Percentiles rank a stretch among this genome's conserved stretches.
These are phyloP conservation scores for Lanmaoa pseudosensibilis DNA, from an alignment of 768 basidiomycete genomes.

Conservation along the genomic window DNA sequence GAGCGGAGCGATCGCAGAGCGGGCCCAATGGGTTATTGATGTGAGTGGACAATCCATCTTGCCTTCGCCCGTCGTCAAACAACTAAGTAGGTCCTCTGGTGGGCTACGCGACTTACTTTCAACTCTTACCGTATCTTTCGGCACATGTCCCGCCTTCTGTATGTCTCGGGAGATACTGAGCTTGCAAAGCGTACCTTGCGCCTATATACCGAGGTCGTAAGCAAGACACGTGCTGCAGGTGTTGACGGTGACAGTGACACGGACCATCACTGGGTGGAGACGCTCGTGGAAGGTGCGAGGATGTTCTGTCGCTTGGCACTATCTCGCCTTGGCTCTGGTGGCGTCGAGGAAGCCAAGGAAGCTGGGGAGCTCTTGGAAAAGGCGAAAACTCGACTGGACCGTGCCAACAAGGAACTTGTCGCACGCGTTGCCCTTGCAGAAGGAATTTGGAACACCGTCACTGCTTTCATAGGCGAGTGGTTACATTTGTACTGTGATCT, in stretches of 20 bases:
- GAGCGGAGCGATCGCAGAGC: slow-evolving; percentile 59
- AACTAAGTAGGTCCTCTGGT: slow-evolving; percentile 75
- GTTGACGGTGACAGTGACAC: slow-evolving; percentile 55
- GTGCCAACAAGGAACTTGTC: slow-evolving; percentile 48
- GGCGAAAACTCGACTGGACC: slow-evolving; percentile 55
- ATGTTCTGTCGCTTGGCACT: slow-evolving; percentile 64
- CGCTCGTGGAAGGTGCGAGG: slow-evolving; percentile 71
- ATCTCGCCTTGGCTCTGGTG: slow-evolving; percentile 37
- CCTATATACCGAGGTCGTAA: slow-evolving; percentile 81
- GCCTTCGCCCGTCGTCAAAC: background rate
- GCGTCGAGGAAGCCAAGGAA: slow-evolving; percentile 59
- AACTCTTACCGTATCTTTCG: slow-evolving; percentile 85
- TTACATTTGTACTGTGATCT: background rate
- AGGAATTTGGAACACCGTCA: slow-evolving; percentile 70
- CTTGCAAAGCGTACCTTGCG: slow-evolving; percentile 75
- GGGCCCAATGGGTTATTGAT: slow-evolving; percentile 79
- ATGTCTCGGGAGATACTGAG: slow-evolving; percentile 55
- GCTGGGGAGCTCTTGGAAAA: slow-evolving; percentile 61
- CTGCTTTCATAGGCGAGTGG: slow-evolving; percentile 64
- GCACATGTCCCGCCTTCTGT: slow-evolving; percentile 76
- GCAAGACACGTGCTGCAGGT: slow-evolving; percentile 67
- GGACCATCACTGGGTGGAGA: slow-evolving; percentile 73
- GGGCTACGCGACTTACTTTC: slow-evolving; percentile 92
- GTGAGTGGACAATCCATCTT: slow-evolving; percentile 43
- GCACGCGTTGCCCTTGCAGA: slow-evolving; percentile 66